A percentile compares a stretch with the other conserved stretches of the same genome.
Evolutionary conservation across 495 filamentous ascomycete genomes (phyloP).

Genomic region (Ramalina intermedia): DNA sequence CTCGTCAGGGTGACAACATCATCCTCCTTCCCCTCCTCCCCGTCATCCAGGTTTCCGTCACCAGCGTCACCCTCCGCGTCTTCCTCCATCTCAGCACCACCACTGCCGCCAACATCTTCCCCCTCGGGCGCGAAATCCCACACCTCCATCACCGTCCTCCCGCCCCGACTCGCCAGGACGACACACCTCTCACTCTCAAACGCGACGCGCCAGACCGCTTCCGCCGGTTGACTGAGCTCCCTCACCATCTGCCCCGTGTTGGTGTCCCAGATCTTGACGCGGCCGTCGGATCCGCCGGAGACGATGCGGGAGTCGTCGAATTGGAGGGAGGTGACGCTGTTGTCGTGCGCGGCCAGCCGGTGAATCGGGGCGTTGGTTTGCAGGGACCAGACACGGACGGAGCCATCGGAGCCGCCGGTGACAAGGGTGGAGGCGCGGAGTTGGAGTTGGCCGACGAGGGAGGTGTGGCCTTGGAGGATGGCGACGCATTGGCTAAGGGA

Average conservation of each 20-base stretch:
- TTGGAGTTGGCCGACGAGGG: constrained; percentile 91
- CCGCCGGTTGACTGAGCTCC: constrained; percentile 76
- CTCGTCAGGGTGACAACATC: neutral
- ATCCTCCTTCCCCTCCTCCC: neutral
- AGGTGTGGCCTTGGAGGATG: constrained; percentile 94
- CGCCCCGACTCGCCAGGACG: constrained; percentile 73
- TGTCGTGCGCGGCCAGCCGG: constrained; percentile 91
- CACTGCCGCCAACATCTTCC: constrained; percentile 16
- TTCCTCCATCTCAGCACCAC: constrained; percentile 1
- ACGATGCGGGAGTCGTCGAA: constrained; percentile 92
- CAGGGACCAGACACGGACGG: constrained; percentile 89
- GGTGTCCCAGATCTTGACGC: constrained; percentile 95
- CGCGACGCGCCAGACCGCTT: constrained; percentile 93
- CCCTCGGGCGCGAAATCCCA: constrained; percentile 16
- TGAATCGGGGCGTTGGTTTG: constrained; percentile 81
- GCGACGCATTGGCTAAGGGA: constrained; percentile 55
- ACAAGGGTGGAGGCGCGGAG: constrained; percentile 89
- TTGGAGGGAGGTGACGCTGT: constrained; percentile 91
- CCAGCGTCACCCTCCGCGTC: neutral
- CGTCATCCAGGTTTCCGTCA: no score
- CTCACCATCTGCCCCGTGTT: constrained; percentile 80
- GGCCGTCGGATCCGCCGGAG: constrained; percentile 85
- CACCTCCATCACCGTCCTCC: constrained; percentile 93
- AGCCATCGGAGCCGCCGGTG: constrained; percentile 90
- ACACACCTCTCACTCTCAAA: constrained; percentile 98